Evolutionary conservation across 2,329 filamentous ascomycete species (phyloP).

Genomic region (Ceratocystis smalleyi): DNA sequence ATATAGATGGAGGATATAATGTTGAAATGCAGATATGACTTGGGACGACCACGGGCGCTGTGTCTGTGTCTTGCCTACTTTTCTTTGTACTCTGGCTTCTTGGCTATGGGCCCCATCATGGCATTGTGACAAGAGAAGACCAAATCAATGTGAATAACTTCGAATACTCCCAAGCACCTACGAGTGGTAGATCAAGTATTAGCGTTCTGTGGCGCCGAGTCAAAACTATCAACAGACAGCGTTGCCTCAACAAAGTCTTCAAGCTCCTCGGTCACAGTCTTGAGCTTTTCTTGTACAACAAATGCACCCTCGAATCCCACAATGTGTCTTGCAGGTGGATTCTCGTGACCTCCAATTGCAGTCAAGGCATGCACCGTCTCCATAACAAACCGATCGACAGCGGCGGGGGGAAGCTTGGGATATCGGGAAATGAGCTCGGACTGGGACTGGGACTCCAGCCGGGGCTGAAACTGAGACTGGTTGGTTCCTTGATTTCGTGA

Average conservation of each 20-base stretch:
- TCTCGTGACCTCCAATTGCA: conserved; percentile 88
- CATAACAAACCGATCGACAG: conserved; percentile 59
- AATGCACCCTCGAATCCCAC: conserved; percentile 77
- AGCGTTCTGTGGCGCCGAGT: background rate
- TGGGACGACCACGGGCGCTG: background rate
- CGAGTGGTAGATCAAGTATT: background rate
- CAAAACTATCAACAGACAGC: conserved; percentile 53
- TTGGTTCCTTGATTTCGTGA: background rate
- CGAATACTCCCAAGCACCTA: no score
- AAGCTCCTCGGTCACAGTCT: conserved; percentile 87
- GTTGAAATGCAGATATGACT: conserved; percentile 1
- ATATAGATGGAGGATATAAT: background rate
- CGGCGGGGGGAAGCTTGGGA: conserved; percentile 50
- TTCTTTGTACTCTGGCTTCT: background rate
- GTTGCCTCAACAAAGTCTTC: conserved; percentile 93
- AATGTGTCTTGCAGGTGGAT: conserved; percentile 85
- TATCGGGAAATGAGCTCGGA: conserved; percentile 49
- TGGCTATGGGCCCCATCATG: background rate
- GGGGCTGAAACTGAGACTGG: background rate
- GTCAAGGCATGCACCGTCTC: conserved; percentile 86
- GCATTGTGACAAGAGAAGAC: background rate
- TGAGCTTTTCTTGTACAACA: conserved; percentile 88
- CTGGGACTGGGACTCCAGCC: background rate
- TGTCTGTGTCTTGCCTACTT: background rate
- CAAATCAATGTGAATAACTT: background rate